These are phyloP conservation scores for Phlyctochytrium planicorne DNA, from an alignment of 192 early-diverging fungal species.

Conservation along the genomic window DNA sequence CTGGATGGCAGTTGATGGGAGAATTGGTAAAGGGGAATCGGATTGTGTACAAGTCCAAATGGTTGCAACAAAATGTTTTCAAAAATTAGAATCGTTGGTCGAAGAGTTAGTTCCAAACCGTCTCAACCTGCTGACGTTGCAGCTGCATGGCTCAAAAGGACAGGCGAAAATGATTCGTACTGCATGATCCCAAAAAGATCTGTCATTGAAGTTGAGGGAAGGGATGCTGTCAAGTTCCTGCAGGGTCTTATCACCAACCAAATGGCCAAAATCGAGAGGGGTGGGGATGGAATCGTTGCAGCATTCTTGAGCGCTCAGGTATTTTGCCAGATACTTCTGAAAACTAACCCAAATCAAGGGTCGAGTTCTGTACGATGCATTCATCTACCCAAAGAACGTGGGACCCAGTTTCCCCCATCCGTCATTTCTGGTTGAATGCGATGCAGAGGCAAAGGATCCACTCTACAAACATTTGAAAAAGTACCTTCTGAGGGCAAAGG, in stretches of 20 bases:
- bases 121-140: no score
- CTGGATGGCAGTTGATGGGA: no score
- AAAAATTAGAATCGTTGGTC: no score
- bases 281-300: constrained; percentile 75
- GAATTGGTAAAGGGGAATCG: no score
- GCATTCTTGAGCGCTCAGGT: constrained; percentile 81
- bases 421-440: constrained; percentile 75
- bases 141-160: no score
- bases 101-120: no score
- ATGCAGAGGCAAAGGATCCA: constrained; percentile 47
- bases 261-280: constrained; percentile 66
- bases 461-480: constrained; percentile 70
- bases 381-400: constrained; percentile 75
- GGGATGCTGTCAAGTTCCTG: constrained; percentile 78
- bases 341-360: constrained; percentile 52
- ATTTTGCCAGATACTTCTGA: constrained; percentile 1
- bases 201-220: constrained; percentile 51
- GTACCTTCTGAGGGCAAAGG: constrained; percentile 76
- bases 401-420: constrained; percentile 64
- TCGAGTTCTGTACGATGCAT: constrained; percentile 83
- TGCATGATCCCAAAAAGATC: no score
- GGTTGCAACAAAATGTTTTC: no score
- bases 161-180: no score
- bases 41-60: no score
- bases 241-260: constrained; percentile 92